Evolutionary conservation across 108 stramenopile genomes (phyloP), one percentile per base, ranked within the genome.

Genomic region (Skeletonema costatum): DNA sequence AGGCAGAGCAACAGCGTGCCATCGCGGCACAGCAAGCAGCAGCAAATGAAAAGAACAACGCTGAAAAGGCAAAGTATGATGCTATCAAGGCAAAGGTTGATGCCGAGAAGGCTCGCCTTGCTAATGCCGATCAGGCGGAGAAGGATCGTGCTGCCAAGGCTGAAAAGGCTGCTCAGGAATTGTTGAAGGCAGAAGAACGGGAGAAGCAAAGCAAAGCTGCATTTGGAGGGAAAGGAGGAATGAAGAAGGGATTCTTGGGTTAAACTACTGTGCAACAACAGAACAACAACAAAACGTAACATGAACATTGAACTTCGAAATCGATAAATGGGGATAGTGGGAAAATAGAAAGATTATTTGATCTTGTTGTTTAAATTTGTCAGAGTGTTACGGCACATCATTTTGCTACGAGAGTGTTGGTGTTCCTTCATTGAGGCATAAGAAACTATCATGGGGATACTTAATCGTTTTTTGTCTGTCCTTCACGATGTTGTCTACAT

Each of bases 191-290:
- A 36, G 94, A 95, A 68, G 94, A 91, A 71, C 81, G 89, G 60
- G 90, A 91, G 64, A 82, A 75, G 76, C 64, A 88, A 9, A 89
- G 87, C 64, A 93, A 93, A 67, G 91, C 85, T 61, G 83, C 89
- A n/a, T 89, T 92, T 68, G 86, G 82, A 36, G 88, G 74, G 21
- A 78, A 72, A 10, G 77, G 74, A 16, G 77, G 74, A 38, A 80
- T 94, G 61, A 94, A 94, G 78, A 94, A 94, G 73, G 93, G 93
- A 30, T 94, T 92, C 64, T 81, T 94, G 70, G 86, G 65, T 17
- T 67, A 68, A 71, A 70, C 41, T 51, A 71, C 42, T 56, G 19
- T 56, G 53, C 53, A 6, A 21, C 19, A 56, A 2, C 5, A 56
- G 5, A 19, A 56, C 3, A 21, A 56, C 19, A 21, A 56, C 25